Evolutionary conservation across 78 protist species (phyloP).

Genomic region (Dictyostelium capitatum): DNA sequence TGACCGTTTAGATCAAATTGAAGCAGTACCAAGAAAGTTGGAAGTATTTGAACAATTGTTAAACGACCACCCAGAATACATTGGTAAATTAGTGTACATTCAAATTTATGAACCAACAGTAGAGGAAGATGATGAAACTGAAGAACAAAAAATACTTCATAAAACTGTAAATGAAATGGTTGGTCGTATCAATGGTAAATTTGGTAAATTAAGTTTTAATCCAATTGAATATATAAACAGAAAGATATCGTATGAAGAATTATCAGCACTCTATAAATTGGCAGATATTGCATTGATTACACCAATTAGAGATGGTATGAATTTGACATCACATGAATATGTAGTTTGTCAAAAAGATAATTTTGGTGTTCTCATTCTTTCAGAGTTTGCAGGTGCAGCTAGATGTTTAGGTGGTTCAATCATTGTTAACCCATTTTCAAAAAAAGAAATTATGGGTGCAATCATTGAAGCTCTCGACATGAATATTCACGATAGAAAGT

Average conservation of each 20-base stretch:
- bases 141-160: conserved; percentile 74
- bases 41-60: conserved; percentile 85
- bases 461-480: conserved; percentile 60
- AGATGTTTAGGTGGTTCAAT: conserved; percentile 79
- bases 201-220: conserved; percentile 85
- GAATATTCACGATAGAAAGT: conserved; percentile 27
- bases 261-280: conserved; percentile 83
- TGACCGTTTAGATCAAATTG: conserved; percentile 92
- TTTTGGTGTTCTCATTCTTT: conserved; percentile 79
- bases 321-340: conserved; percentile 78
- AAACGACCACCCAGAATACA: conserved; percentile 38
- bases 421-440: conserved; percentile 80
- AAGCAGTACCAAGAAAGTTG: conserved; percentile 92
- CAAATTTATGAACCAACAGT: conserved; percentile 82
- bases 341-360: conserved; percentile 82
- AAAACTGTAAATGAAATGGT: conserved; percentile 79
- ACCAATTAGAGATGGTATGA: conserved; percentile 93
- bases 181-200: conserved; percentile 87
- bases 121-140: conserved; percentile 82
- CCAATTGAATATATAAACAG: conserved; percentile 92
- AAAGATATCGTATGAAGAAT: conserved; percentile 75
- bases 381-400: conserved; percentile 88
- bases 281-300: conserved; percentile 90
- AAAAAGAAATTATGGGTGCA: conserved; percentile 42
- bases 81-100: conserved; percentile 72